Conservation (phyloP, 768 basidiomycete genomes). For the Tephrocybe sp. region DNA sequence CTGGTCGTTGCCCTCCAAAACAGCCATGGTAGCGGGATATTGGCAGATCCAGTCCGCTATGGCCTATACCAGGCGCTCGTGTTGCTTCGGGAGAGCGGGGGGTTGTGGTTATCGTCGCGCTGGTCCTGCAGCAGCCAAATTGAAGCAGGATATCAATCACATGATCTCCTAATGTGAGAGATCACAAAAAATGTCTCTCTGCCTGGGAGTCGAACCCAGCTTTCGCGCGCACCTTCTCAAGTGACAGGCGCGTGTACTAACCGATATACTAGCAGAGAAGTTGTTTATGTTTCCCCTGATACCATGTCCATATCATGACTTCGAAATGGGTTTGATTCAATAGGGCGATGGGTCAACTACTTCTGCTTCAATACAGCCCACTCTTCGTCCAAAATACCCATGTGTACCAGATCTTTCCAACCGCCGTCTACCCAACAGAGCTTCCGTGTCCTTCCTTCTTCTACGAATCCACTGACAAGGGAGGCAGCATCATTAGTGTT, state of each 20-base stretch:
- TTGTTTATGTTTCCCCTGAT: not conserved
- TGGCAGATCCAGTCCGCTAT: no score
- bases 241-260: conserved; percentile 16
- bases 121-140: no score
- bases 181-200: conserved; percentile 10
- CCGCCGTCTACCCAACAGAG: conserved; percentile 17
- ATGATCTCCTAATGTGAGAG: not conserved
- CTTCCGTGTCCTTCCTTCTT: conserved; percentile 22
- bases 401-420: conserved; percentile 20
- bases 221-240: conserved; percentile 4
- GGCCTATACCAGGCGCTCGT: no score
- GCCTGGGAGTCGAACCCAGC: conserved; percentile 1
- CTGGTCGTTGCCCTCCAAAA: conserved; percentile 55
- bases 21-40: conserved; percentile 38
- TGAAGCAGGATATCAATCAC: no score
- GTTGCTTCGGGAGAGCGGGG: no score
- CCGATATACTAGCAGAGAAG: conserved; percentile 14
- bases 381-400: conserved; percentile 25
- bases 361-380: conserved; percentile 13
- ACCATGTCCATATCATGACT: no score
- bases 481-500: not conserved
- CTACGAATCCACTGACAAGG: conserved; percentile 19
- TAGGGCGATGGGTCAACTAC: not conserved
- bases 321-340: no score
- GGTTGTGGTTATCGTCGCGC: no score